These are phyloP conservation scores for Sclerotinia sclerotiorum DNA, from an alignment of 2,329 filamentous ascomycete genomes.

Conservation along the genomic window DNA sequence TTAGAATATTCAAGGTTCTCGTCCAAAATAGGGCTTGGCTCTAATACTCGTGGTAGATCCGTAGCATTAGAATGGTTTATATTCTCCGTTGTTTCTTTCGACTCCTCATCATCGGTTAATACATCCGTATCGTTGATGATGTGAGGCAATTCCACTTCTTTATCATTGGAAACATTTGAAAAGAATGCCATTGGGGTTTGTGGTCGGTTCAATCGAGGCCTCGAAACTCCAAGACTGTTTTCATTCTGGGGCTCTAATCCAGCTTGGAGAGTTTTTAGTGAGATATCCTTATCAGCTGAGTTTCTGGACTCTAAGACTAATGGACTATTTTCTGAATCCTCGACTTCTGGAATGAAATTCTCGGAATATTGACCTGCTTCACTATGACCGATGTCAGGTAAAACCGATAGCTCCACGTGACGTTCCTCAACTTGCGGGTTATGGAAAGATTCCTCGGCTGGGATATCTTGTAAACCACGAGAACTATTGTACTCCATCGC, in stretches of 20 bases:
- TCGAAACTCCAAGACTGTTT: neutral
- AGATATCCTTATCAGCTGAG: neutral
- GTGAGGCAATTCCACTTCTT: conserved; percentile 22
- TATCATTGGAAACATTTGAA: neutral
- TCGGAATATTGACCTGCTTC: neutral
- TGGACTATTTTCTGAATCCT: neutral
- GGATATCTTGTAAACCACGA: neutral
- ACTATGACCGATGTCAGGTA: neutral
- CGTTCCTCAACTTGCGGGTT: neutral
- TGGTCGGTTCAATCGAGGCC: neutral
- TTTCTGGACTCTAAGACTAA: neutral
- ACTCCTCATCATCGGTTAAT: conserved; percentile 18
- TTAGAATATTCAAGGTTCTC: neutral
- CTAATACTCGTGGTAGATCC: neutral
- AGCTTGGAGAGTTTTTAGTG: neutral
- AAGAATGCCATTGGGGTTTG: conserved; percentile 8
- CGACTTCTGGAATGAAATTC: neutral
- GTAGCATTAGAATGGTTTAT: conserved; percentile 18
- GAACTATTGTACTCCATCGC: neutral
- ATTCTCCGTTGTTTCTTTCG: conserved; percentile 4
- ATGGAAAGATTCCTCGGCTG: neutral
- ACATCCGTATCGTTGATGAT: conserved; percentile 25
- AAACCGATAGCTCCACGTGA: neutral
- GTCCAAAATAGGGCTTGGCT: neutral
- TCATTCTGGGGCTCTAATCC: neutral